Percentiles rank a stretch among this genome's conserved stretches.
These are phyloP conservation scores for Dothidotthia symphoricarpi DNA, from an alignment of 2,329 filamentous ascomycete species.

Conservation along the genomic window DNA sequence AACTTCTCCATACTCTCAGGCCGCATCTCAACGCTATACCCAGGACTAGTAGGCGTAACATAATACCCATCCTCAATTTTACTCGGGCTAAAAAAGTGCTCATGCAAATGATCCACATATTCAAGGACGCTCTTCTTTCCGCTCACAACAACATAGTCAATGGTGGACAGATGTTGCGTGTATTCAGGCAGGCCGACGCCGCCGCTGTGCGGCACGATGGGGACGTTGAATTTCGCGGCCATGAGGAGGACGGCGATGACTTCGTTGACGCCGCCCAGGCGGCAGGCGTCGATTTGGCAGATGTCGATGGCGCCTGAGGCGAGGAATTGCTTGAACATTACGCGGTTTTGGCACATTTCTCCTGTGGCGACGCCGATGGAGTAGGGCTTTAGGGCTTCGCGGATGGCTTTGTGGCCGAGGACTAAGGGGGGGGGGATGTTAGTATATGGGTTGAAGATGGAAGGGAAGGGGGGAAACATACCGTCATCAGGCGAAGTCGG, in stretches of 20 bases:
- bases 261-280: constrained; percentile 87
- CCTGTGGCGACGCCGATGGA: constrained; percentile 84
- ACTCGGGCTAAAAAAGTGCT: constrained; percentile 83
- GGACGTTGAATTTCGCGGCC: constrained; percentile 74
- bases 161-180: constrained; percentile 87
- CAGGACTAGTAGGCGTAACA: constrained; percentile 76
- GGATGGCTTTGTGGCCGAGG: constrained; percentile 80
- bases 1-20: constrained; percentile 78
- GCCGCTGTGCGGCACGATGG: constrained; percentile 84
- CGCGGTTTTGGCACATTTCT: constrained; percentile 94
- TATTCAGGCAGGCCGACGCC: constrained; percentile 91
- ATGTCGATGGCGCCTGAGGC: constrained; percentile 78
- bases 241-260: constrained; percentile 86
- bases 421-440: constrained; percentile 45
- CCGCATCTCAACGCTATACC: constrained; percentile 95
- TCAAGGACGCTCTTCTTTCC: constrained; percentile 81
- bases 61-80: constrained; percentile 84
- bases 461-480: constrained; percentile 12
- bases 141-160: constrained; percentile 85
- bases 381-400: constrained; percentile 71
- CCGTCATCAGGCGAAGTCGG: constrained; percentile 82
- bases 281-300: constrained; percentile 87
- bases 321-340: constrained; percentile 90
- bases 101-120: constrained; percentile 90
- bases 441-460: background rate